A percentile compares a stretch with the other conserved stretches of the same genome.
These are phyloP conservation scores for Porodaedalea pini DNA, from an alignment of 1,284 basidiomycete genomes.

Conservation along the genomic window DNA sequence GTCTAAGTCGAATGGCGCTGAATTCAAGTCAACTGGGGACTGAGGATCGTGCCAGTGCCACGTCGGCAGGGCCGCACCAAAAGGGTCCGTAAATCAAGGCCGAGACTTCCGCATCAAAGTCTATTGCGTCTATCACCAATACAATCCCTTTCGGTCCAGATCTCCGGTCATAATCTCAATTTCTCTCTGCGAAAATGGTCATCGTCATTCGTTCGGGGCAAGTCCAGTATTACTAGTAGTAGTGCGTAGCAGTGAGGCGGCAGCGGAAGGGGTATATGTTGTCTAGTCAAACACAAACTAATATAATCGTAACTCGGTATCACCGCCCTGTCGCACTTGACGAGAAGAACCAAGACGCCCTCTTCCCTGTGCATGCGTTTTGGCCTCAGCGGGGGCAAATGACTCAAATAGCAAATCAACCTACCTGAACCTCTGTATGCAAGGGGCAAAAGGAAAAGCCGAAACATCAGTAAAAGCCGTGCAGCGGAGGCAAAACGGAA, in stretches of 20 bases:
- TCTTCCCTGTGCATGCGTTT: constrained; percentile 57
- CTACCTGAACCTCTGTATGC: constrained; percentile 26
- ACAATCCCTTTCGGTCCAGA: constrained; percentile 2
- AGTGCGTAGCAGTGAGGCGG: neutral
- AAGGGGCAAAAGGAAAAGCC: constrained; percentile 10
- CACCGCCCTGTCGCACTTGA: constrained; percentile 16
- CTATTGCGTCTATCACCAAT: neutral
- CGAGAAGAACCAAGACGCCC: constrained; percentile 82
- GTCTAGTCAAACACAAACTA: constrained; percentile 16
- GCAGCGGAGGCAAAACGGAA: constrained; percentile 3
- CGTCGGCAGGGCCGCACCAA: neutral
- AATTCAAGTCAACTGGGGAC: neutral
- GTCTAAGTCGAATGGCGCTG: neutral
- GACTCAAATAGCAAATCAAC: constrained; percentile 20
- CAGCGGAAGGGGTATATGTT: constrained; percentile 15
- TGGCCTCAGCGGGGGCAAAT: constrained; percentile 11
- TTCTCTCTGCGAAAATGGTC: neutral
- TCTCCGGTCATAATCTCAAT: neutral
- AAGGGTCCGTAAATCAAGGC: neutral
- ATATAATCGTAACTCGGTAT: neutral
- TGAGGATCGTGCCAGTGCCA: neutral
- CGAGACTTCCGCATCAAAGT: constrained; percentile 5
- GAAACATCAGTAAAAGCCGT: constrained; percentile 4
- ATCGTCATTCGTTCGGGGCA: neutral
- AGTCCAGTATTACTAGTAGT: constrained; percentile 13